Base-by-base conservation (phyloP, 768 basidiomycete species). In the Macrocybe gigantea region DNA sequence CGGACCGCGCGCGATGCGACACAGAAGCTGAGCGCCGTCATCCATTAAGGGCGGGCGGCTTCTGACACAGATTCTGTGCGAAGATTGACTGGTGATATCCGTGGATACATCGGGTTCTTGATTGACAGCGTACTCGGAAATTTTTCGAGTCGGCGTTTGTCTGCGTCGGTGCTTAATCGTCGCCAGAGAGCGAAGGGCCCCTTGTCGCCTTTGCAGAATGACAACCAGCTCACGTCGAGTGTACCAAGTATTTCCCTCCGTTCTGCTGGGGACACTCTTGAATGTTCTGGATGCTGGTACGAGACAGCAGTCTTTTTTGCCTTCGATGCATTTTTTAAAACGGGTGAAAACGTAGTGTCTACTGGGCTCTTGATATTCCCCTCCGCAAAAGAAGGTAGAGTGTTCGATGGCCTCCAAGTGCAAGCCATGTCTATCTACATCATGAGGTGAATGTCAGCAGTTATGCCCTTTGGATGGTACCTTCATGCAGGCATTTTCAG, bases 401-500 rank as follows among this genome's bases (percentile, higher is more conserved):
- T 29, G 5, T 59, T 60, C 33, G 45, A 41, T 13, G 41, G 52
- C 7, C 38, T 60, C 4, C 59, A 59, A 35, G 39, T 58, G 8
- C 57, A 59, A 40, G 59, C 52, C n/a, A 14, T 60, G 14, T 59
- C 57, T 0, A 55, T 59, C 57, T 59, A 49, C 39, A 53, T 59
- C 39, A 56, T 54, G 51, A 60, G 59, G 59, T 60, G 13, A 9
- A 31, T 7, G 8, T 7, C 29, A 41, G 22, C 29, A 11, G 5
- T 12, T 5, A 8, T 29, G 30, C 15, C 34, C 10, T 8, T 44
- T 8, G 14, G 22, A 3, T 1, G 22, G 14, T 2, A 15, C 6
- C 6, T 13, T n/a, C 8, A 29, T 30, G 1, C 13, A 15, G 14
- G 6, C 42, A 15, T 15, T 7, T 44, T 11, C 36, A 53, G 59